Evolutionary conservation across 306 rosid genomes (phyloP).

Genomic region (Cucumis cinereus): DNA sequence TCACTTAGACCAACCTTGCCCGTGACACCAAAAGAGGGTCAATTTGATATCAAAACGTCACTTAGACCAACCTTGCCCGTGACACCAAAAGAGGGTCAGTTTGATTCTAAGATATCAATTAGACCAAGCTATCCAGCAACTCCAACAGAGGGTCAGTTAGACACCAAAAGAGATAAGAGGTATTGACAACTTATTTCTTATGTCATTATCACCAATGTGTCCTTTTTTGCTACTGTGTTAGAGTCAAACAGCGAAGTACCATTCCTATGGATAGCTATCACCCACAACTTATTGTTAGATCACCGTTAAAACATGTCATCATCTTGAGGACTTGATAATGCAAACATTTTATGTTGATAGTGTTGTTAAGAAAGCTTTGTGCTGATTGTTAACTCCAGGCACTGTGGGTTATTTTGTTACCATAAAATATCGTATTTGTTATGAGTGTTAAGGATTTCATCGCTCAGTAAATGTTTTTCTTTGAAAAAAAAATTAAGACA

Average conservation of each 20-base stretch:
- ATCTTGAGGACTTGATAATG: not conserved
- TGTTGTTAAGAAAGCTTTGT: not conserved
- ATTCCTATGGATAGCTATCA: not conserved
- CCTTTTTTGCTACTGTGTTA: not conserved
- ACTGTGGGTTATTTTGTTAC: not conserved
- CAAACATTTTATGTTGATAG: not conserved
- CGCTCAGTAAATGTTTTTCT: not conserved
- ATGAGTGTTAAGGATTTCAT: not conserved
- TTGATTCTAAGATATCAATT: constrained; percentile 25
- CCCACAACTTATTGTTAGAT: not conserved
- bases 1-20: constrained; percentile 44
- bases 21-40: constrained; percentile 22
- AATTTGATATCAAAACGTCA: constrained; percentile 17
- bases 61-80: constrained; percentile 39
- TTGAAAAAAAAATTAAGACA: too few relatives aligned
- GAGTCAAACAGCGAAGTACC: not conserved
- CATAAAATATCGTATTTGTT: not conserved
- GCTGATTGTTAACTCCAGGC: not conserved
- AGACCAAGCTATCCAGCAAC: constrained; percentile 33
- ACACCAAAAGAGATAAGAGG: constrained; percentile 60
- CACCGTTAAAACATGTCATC: not conserved
- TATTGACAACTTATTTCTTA: not conserved
- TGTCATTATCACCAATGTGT: not conserved
- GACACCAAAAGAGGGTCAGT: constrained; percentile 23
- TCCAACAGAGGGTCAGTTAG: constrained; percentile 28